phyloP scores from a whole-genome alignment of 805 yeast genomes.

The Wickerhamiella azymoides region DNA sequence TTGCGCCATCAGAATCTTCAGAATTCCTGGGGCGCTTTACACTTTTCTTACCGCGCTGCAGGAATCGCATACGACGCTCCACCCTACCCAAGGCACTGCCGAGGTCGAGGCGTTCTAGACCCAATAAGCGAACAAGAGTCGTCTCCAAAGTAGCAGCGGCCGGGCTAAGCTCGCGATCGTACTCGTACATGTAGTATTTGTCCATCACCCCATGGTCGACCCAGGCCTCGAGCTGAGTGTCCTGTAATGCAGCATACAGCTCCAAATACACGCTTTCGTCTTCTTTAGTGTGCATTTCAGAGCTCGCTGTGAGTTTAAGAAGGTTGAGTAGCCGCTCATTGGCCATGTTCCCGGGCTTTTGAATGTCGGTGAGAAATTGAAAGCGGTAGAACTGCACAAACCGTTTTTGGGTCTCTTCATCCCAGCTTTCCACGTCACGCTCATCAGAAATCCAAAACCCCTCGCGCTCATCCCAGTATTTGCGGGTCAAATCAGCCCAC shows the following conservation, averaged over 20 bases:
- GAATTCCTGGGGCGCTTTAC: no score
- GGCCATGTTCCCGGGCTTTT: not conserved
- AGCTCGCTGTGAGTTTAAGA: not conserved
- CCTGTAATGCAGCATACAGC: not conserved
- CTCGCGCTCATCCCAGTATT: slow-evolving; percentile 19
- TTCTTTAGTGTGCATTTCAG: not conserved
- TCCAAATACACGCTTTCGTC: not conserved
- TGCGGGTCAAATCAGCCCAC: slow-evolving; percentile 26
- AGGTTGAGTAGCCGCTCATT: not conserved
- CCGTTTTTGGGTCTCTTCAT: not conserved
- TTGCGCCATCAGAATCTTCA: no score
- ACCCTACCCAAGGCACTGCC: not conserved
- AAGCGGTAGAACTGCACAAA: not conserved
- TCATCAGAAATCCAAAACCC: slow-evolving; percentile 21
- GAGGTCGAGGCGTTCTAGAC: not conserved
- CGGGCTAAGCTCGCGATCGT: not conserved
- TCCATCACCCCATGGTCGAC: not conserved
- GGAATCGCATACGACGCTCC: not conserved
- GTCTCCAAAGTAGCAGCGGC: not conserved
- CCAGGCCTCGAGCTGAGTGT: not conserved
- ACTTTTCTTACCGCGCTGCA: not conserved
- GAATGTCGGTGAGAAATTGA: not conserved
- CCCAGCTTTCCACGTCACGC: slow-evolving; percentile 6
- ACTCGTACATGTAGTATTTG: not conserved
- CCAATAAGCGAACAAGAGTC: not conserved